phyloP scores from a whole-genome alignment of 73 alveolate species.

The Tetrahymena borealis region DNA sequence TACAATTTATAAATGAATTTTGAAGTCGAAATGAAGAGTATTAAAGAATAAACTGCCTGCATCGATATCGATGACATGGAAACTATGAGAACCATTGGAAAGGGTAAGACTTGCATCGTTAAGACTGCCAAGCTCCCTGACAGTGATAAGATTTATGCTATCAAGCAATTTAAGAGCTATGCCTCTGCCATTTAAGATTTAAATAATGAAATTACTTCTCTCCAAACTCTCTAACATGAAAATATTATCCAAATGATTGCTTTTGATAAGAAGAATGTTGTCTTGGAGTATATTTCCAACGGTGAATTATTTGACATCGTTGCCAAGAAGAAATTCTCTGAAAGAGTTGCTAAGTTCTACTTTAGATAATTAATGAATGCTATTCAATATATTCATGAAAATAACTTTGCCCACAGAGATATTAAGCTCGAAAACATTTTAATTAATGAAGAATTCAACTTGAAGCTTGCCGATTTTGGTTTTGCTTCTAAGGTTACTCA shows the following conservation, averaged over 20 bases:
- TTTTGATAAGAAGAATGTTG: neutral
- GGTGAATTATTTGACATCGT: slow-evolving; percentile 15
- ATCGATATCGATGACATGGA: neutral
- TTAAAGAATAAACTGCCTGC: too few relatives aligned
- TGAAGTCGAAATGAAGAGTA: too few relatives aligned
- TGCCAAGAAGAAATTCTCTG: slow-evolving; percentile 6
- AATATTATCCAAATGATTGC: neutral
- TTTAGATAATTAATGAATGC: slow-evolving; percentile 57
- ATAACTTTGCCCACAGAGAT: slow-evolving; percentile 73
- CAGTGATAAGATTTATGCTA: neutral
- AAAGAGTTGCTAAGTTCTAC: slow-evolving; percentile 46
- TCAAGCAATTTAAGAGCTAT: neutral
- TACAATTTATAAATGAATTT: too few relatives aligned
- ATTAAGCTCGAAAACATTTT: slow-evolving; percentile 79
- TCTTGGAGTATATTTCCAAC: slow-evolving; percentile 17
- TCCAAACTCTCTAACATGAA: neutral
- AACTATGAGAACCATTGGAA: neutral
- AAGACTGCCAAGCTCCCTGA: neutral
- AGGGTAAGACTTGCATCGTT: neutral
- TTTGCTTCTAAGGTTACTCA: slow-evolving; percentile 12
- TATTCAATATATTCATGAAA: slow-evolving; percentile 61
- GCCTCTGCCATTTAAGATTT: neutral
- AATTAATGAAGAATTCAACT: slow-evolving; percentile 12
- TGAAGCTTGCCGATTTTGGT: slow-evolving; percentile 38
- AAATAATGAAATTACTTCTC: neutral